A percentile compares a stretch with the other conserved stretches of the same genome.
Evolutionary conservation across 371 early-diverging fungal species (phyloP).

Genomic region (Haplosporangium sp.): DNA sequence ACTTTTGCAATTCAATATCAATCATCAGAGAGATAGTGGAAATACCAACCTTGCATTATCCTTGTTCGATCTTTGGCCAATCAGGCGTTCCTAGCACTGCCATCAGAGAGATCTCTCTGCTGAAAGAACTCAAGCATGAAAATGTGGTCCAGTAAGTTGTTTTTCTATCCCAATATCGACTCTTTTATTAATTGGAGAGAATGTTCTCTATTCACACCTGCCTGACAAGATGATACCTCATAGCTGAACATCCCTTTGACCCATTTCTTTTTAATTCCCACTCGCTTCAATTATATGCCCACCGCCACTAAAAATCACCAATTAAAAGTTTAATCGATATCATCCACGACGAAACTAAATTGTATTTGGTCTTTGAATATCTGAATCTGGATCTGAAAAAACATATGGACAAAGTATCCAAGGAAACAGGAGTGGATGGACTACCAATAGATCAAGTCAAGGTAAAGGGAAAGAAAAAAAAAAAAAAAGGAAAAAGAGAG

Average conservation of each 20-base stretch:
- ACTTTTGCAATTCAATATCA: too few relatives aligned
- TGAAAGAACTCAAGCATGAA: conserved; percentile 93
- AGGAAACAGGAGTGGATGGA: conserved; percentile 73
- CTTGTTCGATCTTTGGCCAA: conserved; percentile 1
- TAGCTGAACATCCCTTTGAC: neutral
- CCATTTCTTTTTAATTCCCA: neutral
- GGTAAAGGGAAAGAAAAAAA: neutral
- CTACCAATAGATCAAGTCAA: conserved; percentile 12
- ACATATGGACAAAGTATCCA: conserved; percentile 85
- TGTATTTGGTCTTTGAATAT: conserved; percentile 96
- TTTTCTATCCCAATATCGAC: too few relatives aligned
- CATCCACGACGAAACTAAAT: conserved; percentile 92
- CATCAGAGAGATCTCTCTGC: conserved; percentile 97
- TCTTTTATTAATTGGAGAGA: neutral
- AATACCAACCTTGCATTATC: neutral
- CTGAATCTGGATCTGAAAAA: conserved; percentile 95
- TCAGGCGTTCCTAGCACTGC: conserved; percentile 92
- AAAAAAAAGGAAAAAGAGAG: too few relatives aligned
- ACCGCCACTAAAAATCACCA: neutral
- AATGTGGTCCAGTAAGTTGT: conserved; percentile 88
- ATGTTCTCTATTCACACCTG: neutral
- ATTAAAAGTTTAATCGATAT: conserved; percentile 87
- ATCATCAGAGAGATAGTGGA: too few relatives aligned
- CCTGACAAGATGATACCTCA: neutral
- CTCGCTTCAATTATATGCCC: neutral